A percentile compares a stretch with the other conserved stretches of the same genome.
These are phyloP conservation scores for Botrytis elliptica DNA, from an alignment of 2,329 filamentous ascomycete genomes.

Conservation along the genomic window DNA sequence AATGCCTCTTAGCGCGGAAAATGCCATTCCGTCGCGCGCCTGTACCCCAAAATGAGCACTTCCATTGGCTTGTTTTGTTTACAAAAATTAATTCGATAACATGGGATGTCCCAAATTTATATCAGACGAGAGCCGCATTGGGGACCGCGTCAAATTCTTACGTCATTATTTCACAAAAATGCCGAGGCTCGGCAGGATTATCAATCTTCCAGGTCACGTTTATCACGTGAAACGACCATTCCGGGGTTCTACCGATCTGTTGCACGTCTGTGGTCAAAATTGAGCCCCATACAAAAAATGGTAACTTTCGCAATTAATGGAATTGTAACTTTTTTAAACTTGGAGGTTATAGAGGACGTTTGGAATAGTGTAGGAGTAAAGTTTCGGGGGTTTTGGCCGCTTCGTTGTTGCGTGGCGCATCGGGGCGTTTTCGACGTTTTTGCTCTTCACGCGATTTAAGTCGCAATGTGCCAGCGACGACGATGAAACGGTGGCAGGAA, in stretches of 20 bases:
- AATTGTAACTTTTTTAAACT: neutral
- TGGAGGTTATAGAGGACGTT: neutral
- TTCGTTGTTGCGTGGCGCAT: neutral
- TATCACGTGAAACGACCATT: neutral
- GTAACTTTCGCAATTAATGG: neutral
- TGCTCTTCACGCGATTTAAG: neutral
- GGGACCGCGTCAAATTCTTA: neutral
- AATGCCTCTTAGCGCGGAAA: neutral
- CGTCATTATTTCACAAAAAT: too few species aligned
- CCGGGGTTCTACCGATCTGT: conserved; percentile 3
- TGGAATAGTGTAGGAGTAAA: neutral
- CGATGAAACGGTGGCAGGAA: neutral
- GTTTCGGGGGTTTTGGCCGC: neutral
- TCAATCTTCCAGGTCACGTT: neutral
- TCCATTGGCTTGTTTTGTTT: neutral
- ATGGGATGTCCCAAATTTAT: neutral
- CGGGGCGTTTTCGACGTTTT: neutral
- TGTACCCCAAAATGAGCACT: too few species aligned
- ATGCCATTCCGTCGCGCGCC: neutral
- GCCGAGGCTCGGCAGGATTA: conserved; percentile 1
- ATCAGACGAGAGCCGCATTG: neutral
- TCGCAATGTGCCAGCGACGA: neutral
- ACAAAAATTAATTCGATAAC: neutral
- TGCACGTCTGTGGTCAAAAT: neutral
- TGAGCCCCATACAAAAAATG: neutral